phyloP scores from a whole-genome alignment of 2,329 filamentous ascomycete genomes.

The Aspergillus pseudonomiae region DNA sequence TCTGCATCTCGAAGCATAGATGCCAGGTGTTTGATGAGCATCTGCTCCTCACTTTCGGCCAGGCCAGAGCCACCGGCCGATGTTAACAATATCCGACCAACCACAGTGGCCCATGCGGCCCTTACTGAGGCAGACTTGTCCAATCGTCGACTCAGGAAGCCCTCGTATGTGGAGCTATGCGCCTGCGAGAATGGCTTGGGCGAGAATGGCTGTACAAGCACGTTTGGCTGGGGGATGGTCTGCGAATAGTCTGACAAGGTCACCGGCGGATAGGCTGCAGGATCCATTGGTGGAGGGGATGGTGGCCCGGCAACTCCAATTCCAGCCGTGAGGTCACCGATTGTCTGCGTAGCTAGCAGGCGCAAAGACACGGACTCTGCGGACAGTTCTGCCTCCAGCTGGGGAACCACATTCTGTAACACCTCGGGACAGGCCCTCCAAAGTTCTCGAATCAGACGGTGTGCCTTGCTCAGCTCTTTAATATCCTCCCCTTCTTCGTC shows the following conservation, averaged over 20 bases:
- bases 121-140: conserved; percentile 85
- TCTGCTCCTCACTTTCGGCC: conserved; percentile 77
- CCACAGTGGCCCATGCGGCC: conserved; percentile 80
- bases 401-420: conserved; percentile 88
- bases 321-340: conserved; percentile 92
- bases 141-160: conserved; percentile 80
- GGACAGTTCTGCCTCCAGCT: conserved; percentile 87
- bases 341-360: conserved; percentile 85
- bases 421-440: conserved; percentile 91
- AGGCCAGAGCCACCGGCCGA: conserved; percentile 88
- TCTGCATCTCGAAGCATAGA: conserved; percentile 86
- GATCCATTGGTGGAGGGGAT: conserved; percentile 71
- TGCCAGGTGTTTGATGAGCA: conserved; percentile 72
- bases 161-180: conserved; percentile 76
- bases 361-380: conserved; percentile 88
- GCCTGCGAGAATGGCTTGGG: conserved; percentile 87
- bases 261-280: conserved; percentile 77
- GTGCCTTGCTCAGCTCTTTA: conserved; percentile 85
- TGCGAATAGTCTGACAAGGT: conserved; percentile 50
- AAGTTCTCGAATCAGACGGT: conserved; percentile 83
- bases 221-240: conserved; percentile 56
- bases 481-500: conserved; percentile 80
- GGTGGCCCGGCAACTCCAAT: conserved; percentile 90
- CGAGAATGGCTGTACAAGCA: conserved; percentile 80
- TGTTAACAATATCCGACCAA: conserved; percentile 85